Evolutionary conservation across 495 filamentous ascomycete species (phyloP).

Genomic region (Trichoderma parareesei): DNA sequence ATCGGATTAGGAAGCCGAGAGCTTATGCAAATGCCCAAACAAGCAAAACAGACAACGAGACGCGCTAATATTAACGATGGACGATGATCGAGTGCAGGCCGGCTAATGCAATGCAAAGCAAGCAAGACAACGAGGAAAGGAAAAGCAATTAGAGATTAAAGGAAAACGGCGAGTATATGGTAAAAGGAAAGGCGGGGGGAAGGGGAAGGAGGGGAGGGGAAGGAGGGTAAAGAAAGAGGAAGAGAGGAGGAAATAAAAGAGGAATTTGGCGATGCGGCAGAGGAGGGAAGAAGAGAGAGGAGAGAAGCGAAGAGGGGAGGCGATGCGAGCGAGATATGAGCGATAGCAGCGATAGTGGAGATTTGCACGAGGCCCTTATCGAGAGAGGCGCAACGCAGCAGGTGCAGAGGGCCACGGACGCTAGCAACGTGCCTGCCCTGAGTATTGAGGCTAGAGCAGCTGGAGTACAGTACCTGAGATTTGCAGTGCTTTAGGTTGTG

Average conservation of each 20-base stretch:
- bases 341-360: neutral
- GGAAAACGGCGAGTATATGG: constrained; percentile 2
- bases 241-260: neutral
- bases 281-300: neutral
- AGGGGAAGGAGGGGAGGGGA: neutral
- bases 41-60: neutral
- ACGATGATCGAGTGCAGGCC: neutral
- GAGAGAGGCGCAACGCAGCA: neutral
- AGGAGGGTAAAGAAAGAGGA: neutral
- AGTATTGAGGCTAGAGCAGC: neutral
- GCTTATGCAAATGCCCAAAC: constrained; percentile 5
- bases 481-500: no score
- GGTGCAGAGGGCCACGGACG: no score
- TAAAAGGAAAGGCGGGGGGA: neutral
- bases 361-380: neutral
- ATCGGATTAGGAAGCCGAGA: neutral
- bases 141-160: neutral
- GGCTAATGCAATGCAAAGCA: neutral
- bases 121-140: neutral
- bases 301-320: neutral
- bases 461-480: no score
- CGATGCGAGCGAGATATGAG: neutral
- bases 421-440: neutral
- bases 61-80: constrained; percentile 6
- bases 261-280: neutral